Conservation (phyloP, 2,329 filamentous ascomycete genomes). For the Herpotrichia juniperi region DNA sequence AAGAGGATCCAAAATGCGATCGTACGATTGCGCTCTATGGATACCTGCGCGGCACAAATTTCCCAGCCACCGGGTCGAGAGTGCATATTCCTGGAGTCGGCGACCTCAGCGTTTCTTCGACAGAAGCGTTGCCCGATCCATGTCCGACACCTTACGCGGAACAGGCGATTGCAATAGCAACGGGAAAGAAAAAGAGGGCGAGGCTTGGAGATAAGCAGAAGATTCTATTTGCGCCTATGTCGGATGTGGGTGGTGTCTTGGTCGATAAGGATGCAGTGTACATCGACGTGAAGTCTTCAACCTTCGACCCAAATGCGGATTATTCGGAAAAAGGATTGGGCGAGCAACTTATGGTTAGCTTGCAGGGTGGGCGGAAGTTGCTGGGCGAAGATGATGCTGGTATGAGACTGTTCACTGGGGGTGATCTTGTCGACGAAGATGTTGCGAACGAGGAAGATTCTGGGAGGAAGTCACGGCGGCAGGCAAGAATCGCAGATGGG, state of each 20-base stretch:
- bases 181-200: constrained; percentile 79
- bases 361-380: constrained; percentile 82
- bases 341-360: constrained; percentile 89
- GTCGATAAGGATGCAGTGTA: constrained; percentile 98
- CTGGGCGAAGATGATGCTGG: constrained; percentile 83
- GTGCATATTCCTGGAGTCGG: constrained; percentile 93
- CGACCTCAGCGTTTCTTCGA: constrained; percentile 80
- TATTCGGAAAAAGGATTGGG: constrained; percentile 83
- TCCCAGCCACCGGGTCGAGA: constrained; percentile 80
- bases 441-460: constrained; percentile 59
- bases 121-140: constrained; percentile 89
- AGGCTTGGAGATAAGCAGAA: constrained; percentile 96
- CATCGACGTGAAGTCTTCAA: constrained; percentile 74
- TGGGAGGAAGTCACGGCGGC: constrained; percentile 60
- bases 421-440: constrained; percentile 68
- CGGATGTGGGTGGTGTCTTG: constrained; percentile 91
- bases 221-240: constrained; percentile 95
- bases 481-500: constrained; percentile 54
- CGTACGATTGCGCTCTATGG: constrained; percentile 90
- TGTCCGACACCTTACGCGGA: constrained; percentile 94
- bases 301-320: constrained; percentile 68
- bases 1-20: constrained; percentile 87
- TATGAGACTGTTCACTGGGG: constrained; percentile 83
- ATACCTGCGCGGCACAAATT: constrained; percentile 93
- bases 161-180: constrained; percentile 81